Base-by-base conservation (phyloP, 2,329 filamentous ascomycete genomes). In the Dactylellina parvicollis region DNA sequence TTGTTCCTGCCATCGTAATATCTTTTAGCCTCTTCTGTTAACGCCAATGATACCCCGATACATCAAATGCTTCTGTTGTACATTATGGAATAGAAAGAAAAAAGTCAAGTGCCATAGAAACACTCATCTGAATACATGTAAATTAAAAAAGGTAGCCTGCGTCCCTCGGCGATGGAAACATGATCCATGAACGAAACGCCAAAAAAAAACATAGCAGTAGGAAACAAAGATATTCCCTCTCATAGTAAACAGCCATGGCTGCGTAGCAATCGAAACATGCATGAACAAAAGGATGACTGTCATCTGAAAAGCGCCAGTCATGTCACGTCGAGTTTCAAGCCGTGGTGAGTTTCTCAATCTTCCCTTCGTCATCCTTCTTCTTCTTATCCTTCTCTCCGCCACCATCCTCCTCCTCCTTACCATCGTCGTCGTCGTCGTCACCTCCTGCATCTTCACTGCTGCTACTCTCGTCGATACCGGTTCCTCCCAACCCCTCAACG, bases 391-490 rank as follows among this genome's bases (percentile, higher is more conserved):
- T 40, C 18, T 30, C 38, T 24, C 47, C 32, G 2, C 46, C 66
- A 12, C 52, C 49, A 8, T 38, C 47, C 14, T 38, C 44, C 10
- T 30, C 44, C 22, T 44, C 20, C 3, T 67, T 26, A 16, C 36
- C 26, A n/a, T 59, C 60, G 0, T 20, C 60, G 4, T 56, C 55
- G 5, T 44, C 61, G 5, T 52, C 60, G 8, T 49, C 49, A 7
- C 54, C 50, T 4, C 40, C 64, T 0, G 18, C 46, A 3, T 30
- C 44, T 4, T 40, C 50, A 7, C 30, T 44, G 18, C 73, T 80
- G 78, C 71, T 82, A 65, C 80, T 79, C 40, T 81, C 80, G 69
- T 84, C 76, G 64, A 86, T 83, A 40, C 88, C 85, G 79, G 87
- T 88, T 90, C 16, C 22, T 1, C 74, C 80, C 78, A 75, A 82